Base-by-base conservation (phyloP, 805 yeast genomes). In the Wickerhamomyces kurtzmanii region DNA sequence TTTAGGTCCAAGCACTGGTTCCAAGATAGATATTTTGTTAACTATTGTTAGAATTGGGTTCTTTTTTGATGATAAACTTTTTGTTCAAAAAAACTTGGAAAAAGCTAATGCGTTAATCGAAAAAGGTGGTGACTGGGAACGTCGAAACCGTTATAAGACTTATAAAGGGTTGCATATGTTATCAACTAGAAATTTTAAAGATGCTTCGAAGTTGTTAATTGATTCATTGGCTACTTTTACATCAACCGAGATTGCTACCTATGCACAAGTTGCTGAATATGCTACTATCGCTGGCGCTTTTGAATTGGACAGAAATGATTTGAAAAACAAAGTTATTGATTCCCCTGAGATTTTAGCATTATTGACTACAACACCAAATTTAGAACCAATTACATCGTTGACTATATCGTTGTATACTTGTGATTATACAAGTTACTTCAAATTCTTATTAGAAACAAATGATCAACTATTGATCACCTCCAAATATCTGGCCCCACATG, bases 111-210 rank as follows among this genome's bases (percentile, higher is more conserved):
- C 60, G 15, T 67, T 84, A 51, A 85, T 91, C 45, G 97, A 89
- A 45, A 82, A 85, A 47, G 98, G 97, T 31, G 98, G 98, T 37
- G 98, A 91, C 54, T 91, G 98, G 98, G 98, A 91, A 59, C 82
- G 98, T 56, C 76, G 95, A 47, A 91, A 91, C 59, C 65, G 96
- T 42, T 85, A 72, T 65, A 91, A 91, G 62, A 83, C 96, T 5
- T 91, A 91, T 56, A 58, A 71, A 33, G 98, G 98, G 14, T 66
- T 91, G 27, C 83, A 84, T 51, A 60, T 71, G 20, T 59, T 91
- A 69, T 79, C 95, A 6, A 76, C 87, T 17, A 75, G 98, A 47
- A 75, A 84, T 43, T 91, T 91, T 47, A 63, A 62, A 22, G 93
- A 83, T 42, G 95, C 97, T 3, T 74, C 96, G 3, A 73, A 73